Conservation (phyloP, 352 stramenopile genomes). For the Phytophthora ohioensis region DNA sequence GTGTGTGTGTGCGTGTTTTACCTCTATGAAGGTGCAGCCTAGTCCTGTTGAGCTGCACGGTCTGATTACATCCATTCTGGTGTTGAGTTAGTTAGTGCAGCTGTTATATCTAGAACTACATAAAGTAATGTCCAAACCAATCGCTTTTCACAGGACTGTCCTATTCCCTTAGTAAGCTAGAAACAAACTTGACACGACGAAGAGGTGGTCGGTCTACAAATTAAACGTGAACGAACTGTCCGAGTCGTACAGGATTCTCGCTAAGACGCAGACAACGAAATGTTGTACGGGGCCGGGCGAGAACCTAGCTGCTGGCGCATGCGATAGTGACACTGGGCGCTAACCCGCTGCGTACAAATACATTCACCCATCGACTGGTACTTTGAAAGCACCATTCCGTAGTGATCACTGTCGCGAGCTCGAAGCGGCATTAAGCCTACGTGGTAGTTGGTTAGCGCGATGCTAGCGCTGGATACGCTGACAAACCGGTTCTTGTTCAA, state of each 20-base stretch:
- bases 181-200: too few relatives aligned
- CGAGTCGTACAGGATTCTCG: not conserved
- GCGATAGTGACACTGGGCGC: too few relatives aligned
- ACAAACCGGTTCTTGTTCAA: not conserved
- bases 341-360: too few relatives aligned
- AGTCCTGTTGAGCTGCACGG: constrained; percentile 27
- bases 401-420: not conserved
- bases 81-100: constrained; percentile 15
- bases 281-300: too few relatives aligned
- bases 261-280: not conserved
- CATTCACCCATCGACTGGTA: too few relatives aligned
- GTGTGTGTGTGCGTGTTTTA: constrained; percentile 5
- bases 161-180: too few relatives aligned
- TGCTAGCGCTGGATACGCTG: not conserved
- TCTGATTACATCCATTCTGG: not conserved
- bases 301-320: too few relatives aligned
- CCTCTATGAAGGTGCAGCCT: constrained; percentile 16
- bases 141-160: too few relatives aligned
- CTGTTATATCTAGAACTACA: not conserved
- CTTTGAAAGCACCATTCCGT: too few relatives aligned
- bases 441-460: not conserved
- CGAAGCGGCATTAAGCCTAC: not conserved
- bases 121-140: too few relatives aligned
- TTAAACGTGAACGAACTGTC: not conserved
- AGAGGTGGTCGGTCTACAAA: too few relatives aligned